Evolutionary conservation across 2,329 filamentous ascomycete species (phyloP).

Genomic region (Periglandula ipomoeae): DNA sequence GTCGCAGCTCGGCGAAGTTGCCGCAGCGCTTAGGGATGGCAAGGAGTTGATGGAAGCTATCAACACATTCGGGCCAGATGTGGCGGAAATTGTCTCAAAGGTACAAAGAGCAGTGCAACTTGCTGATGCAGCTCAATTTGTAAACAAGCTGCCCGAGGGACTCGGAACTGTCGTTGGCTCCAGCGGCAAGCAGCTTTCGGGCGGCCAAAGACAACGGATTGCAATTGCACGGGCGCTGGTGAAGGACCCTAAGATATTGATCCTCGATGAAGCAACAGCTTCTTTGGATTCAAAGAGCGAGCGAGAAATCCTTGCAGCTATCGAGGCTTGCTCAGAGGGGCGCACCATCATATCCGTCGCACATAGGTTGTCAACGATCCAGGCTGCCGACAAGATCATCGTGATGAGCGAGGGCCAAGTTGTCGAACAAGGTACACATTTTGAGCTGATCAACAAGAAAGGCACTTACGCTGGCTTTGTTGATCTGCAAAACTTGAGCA

Average conservation of each 20-base stretch:
- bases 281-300: conserved; percentile 6
- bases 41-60: too few species aligned
- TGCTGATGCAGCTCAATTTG: too few species aligned
- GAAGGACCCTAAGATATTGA: conserved; percentile 33
- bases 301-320: conserved; percentile 3
- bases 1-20: conserved; percentile 1
- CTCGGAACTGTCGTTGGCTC: conserved; percentile 38
- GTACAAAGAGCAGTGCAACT: too few species aligned
- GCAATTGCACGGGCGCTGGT: conserved; percentile 39
- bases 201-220: conserved; percentile 54
- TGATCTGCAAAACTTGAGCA: conserved; percentile 12
- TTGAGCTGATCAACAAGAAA: conserved; percentile 18
- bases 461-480: conserved; percentile 43
- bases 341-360: conserved; percentile 5
- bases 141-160: background rate
- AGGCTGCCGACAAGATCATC: conserved; percentile 17
- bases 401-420: conserved; percentile 34
- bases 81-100: too few species aligned
- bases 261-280: conserved; percentile 46
- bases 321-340: background rate
- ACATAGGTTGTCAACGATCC: conserved; percentile 7
- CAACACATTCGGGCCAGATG: too few species aligned
- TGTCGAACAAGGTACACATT: conserved; percentile 1
- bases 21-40: too few species aligned
- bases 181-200: conserved; percentile 50